phyloP scores from a whole-genome alignment of 768 basidiomycete genomes.

The Lanmaoa rubissima region DNA sequence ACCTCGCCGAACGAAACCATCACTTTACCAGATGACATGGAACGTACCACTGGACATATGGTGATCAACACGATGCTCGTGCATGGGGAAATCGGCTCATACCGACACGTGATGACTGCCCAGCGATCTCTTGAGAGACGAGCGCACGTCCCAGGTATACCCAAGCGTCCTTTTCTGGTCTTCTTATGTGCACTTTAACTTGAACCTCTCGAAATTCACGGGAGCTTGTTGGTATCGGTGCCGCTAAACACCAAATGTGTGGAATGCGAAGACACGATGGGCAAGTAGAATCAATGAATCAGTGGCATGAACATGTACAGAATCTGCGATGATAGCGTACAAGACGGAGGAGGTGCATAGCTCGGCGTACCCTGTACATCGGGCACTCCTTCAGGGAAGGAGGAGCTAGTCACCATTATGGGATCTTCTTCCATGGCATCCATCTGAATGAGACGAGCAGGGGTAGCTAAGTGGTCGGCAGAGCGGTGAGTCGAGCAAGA shows the following conservation, averaged over 20 bases:
- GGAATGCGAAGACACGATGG: neutral
- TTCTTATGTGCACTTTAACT: constrained; percentile 81
- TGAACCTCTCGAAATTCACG: constrained; percentile 76
- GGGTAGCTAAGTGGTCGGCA: neutral
- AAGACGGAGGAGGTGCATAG: constrained; percentile 13
- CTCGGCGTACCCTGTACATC: constrained; percentile 18
- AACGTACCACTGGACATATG: constrained; percentile 33
- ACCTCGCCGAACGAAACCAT: constrained; percentile 73
- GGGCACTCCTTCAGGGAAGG: constrained; percentile 19
- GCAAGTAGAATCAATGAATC: neutral
- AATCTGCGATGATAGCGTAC: constrained; percentile 17
- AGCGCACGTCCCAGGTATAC: constrained; percentile 75
- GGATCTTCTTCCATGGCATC: constrained; percentile 36
- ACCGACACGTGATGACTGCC: constrained; percentile 83
- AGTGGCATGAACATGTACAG: constrained; percentile 5
- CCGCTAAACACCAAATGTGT: constrained; percentile 15
- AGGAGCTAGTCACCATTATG: constrained; percentile 21
- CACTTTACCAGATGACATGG: constrained; percentile 62
- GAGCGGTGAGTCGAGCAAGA: neutral
- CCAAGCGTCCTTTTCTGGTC: constrained; percentile 80
- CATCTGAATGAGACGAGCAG: constrained; percentile 21
- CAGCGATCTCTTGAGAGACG: constrained; percentile 70
- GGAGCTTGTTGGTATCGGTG: constrained; percentile 23
- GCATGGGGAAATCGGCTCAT: constrained; percentile 28
- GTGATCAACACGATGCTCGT: constrained; percentile 6